Percentiles rank a stretch among this genome's conserved stretches.
These are phyloP conservation scores for Plasmodium gallinaceum DNA, from an alignment of 169 alveolate species.

Conservation along the genomic window DNA sequence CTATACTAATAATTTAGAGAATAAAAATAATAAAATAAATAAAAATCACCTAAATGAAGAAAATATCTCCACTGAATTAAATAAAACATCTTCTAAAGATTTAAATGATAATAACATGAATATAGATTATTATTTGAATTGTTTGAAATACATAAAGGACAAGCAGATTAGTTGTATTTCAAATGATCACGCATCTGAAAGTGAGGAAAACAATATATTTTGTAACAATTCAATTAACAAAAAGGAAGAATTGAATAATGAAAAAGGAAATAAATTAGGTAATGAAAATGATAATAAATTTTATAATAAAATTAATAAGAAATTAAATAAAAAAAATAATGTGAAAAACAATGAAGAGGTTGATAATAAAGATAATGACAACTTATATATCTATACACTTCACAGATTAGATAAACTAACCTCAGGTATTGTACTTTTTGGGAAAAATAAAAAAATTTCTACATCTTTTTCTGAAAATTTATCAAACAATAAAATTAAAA, in stretches of 20 bases:
- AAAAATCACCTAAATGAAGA: neutral
- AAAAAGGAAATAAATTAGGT: neutral
- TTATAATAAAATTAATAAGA: neutral
- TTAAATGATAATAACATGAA: too few relatives aligned
- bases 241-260: neutral
- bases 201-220: neutral
- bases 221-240: neutral
- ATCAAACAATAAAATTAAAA: constrained; percentile 73
- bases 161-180: neutral
- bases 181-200: neutral
- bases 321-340: neutral
- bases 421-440: constrained; percentile 85
- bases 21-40: neutral
- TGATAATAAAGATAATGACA: constrained; percentile 8
- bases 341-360: neutral
- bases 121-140: too few relatives aligned
- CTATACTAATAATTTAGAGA: too few relatives aligned
- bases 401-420: constrained; percentile 85
- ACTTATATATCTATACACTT: constrained; percentile 77
- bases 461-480: constrained; percentile 78
- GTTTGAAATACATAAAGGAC: neutral
- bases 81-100: neutral
- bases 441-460: constrained; percentile 81
- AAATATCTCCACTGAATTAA: neutral
- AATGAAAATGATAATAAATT: neutral